Evolutionary conservation across 768 basidiomycete genomes (phyloP).

Genomic region (Naganishia vishniacii): DNA sequence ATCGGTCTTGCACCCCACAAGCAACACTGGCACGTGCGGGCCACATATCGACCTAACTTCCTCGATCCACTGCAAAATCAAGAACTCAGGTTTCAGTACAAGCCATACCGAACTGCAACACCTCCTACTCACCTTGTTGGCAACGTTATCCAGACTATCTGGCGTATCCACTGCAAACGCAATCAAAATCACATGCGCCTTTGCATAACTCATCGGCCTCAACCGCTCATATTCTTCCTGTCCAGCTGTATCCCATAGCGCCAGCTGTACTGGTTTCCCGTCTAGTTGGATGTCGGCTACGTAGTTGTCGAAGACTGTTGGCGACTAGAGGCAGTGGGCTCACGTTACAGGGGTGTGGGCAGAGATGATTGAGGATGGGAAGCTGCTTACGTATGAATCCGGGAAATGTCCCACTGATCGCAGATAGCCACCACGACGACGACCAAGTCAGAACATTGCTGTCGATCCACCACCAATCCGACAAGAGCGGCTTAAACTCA

Average conservation of each 20-base stretch:
- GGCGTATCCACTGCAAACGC: conserved; percentile 94
- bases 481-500: too few species aligned
- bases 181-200: conserved; percentile 97
- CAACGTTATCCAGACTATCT: conserved; percentile 92
- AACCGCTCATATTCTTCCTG: conserved; percentile 99
- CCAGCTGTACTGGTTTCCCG: conserved; percentile 93
- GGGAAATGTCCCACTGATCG: conserved; percentile 46
- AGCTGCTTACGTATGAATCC: conserved; percentile 32
- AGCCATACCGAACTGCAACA: too few species aligned
- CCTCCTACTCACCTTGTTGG: conserved; percentile 63
- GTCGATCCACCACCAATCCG: too few species aligned
- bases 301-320: conserved; percentile 83
- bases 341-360: conserved; percentile 9
- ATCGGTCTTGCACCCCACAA: conserved; percentile 95
- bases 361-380: background rate
- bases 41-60: conserved; percentile 97
- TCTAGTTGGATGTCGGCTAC: conserved; percentile 97
- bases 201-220: conserved; percentile 93
- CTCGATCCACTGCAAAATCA: conserved; percentile 75
- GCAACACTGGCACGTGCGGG: conserved; percentile 79
- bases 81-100: conserved; percentile 4
- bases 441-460: too few species aligned
- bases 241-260: conserved; percentile 98
- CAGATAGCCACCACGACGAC: background rate
- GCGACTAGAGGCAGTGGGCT: conserved; percentile 57